Conservation (phyloP, 108 stramenopile genomes). For the Conticribra weissflogii region DNA sequence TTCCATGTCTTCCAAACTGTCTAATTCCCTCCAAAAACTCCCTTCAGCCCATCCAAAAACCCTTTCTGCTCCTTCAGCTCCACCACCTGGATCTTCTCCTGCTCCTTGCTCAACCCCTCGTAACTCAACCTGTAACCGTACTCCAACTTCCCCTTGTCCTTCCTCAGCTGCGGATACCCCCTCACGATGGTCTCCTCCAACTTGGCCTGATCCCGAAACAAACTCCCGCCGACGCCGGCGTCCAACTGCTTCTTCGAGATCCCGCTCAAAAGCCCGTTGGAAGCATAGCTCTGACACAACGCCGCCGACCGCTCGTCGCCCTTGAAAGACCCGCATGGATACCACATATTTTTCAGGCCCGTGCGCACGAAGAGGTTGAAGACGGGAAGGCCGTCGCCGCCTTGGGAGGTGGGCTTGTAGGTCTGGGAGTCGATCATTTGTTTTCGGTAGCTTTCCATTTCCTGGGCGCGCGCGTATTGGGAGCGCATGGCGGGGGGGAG, state of each 20-base stretch:
- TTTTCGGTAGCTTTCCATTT: slow-evolving; percentile 67
- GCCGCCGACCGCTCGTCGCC: slow-evolving; percentile 86
- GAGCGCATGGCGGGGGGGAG: slow-evolving; percentile 79
- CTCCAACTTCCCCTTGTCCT: slow-evolving; percentile 68
- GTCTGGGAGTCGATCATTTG: slow-evolving; percentile 71
- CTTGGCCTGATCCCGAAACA: slow-evolving; percentile 60
- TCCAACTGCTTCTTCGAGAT: slow-evolving; percentile 88
- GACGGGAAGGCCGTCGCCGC: slow-evolving; percentile 83
- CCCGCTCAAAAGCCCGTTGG: slow-evolving; percentile 61
- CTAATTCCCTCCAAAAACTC: slow-evolving; percentile 58
- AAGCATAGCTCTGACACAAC: slow-evolving; percentile 59
- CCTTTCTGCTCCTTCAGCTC: slow-evolving; percentile 80
- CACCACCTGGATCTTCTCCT: slow-evolving; percentile 63
- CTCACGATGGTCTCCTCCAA: slow-evolving; percentile 72
- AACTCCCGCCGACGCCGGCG: slow-evolving; percentile 68
- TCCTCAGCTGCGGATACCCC: slow-evolving; percentile 77
- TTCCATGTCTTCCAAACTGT: too few species aligned
- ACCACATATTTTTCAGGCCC: slow-evolving; percentile 85
- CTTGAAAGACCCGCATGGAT: slow-evolving; percentile 90
- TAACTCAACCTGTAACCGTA: slow-evolving; percentile 84
- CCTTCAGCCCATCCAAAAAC: slow-evolving; percentile 69
- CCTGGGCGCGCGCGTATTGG: slow-evolving; percentile 68
- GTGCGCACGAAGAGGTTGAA: slow-evolving; percentile 87
- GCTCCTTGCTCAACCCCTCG: slow-evolving; percentile 68
- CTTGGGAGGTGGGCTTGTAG: slow-evolving; percentile 19